These are phyloP conservation scores for Huiozyma naganishii DNA, from an alignment of 805 yeast genomes.

Conservation along the genomic window DNA sequence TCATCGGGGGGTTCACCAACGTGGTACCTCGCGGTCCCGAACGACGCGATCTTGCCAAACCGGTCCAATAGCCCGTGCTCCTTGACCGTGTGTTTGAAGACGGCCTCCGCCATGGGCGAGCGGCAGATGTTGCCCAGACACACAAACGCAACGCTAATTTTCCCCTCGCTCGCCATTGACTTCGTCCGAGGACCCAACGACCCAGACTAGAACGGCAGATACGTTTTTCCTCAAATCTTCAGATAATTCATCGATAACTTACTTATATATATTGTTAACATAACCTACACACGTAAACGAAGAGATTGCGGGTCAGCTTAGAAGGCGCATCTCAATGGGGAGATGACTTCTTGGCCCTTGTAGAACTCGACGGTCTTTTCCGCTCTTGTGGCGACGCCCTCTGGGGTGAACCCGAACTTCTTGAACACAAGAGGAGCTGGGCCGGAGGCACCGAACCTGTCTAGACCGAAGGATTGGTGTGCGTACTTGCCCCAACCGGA, in stretches of 20 bases:
- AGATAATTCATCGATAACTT: background rate
- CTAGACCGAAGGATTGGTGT: conserved; percentile 91
- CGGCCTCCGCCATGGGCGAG: conserved; percentile 97
- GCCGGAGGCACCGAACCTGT: conserved; percentile 96
- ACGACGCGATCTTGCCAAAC: conserved; percentile 65
- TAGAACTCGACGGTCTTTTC: conserved; percentile 68
- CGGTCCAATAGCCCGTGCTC: conserved; percentile 31
- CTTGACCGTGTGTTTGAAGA: conserved; percentile 56
- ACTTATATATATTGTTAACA: background rate
- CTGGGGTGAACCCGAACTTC: conserved; percentile 82
- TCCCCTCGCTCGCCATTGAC: conserved; percentile 9
- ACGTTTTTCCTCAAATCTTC: too few species aligned
- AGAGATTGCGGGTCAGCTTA: background rate
- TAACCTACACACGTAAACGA: background rate
- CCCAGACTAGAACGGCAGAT: too few species aligned
- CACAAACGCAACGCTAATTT: conserved; percentile 68
- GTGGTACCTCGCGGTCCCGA: conserved; percentile 83
- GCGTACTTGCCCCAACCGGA: conserved; percentile 91
- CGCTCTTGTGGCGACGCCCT: conserved; percentile 84
- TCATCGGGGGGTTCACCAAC: conserved; percentile 74
- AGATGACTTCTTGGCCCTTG: conserved; percentile 59
- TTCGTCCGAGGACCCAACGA: too few species aligned
- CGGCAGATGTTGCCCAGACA: conserved; percentile 90
- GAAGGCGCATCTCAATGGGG: conserved; percentile 68
- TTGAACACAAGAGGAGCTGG: conserved; percentile 75